Base-by-base conservation (phyloP, 306 rosid species). In the Vicia sativa region DNA sequence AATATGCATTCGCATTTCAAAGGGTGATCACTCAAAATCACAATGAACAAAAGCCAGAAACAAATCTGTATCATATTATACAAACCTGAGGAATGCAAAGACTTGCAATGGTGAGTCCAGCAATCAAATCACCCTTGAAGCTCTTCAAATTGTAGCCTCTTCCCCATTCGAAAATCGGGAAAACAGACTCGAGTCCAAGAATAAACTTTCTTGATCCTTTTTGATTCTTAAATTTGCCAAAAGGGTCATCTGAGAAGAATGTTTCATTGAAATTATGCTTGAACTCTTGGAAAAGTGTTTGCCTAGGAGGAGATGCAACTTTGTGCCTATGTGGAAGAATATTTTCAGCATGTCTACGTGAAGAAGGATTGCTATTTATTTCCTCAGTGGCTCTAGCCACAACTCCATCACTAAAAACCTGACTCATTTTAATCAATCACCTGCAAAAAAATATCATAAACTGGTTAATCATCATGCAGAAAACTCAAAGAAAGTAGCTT, bases 31-130 rank as follows among this genome's bases (percentile, higher is more conserved):
- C 6, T 31, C 37, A 31, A 31, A 31, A 21, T 29, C 37, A 31
- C 37, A 31, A 31, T 6, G 38, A 34, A 34, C 1, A 34, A 34
- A 34, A 34, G 9, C 38, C 2, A 31, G 38, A 34, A 34, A 34
- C 38, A 34, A 34, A 6, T 34, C 7, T 18, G 3, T 9, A 50
- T 8, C 7, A 34, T 34, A 34, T 34, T 1, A 34, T 34, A 34
- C 38, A 6, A 0, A 88, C 95, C 89, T 89, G 97, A 69, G 97
- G 97, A 70, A 91, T 85, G 23, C 92, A 86, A 1, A 91, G 89
- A 67, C 95, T 87, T 19, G 95, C 97, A 82, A 88, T 82, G 74
- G 97, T 91, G 3, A 91, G 84, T 39, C 89, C 89, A 41, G 89
- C 10, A 37, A 81, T n/a, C 4, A 84, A 35, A 72, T 84, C 89